Percentiles rank a stretch among this genome's conserved stretches.
phyloP scores from a whole-genome alignment of 2,329 filamentous ascomycete genomes.

The Aschersonia sp. region DNA sequence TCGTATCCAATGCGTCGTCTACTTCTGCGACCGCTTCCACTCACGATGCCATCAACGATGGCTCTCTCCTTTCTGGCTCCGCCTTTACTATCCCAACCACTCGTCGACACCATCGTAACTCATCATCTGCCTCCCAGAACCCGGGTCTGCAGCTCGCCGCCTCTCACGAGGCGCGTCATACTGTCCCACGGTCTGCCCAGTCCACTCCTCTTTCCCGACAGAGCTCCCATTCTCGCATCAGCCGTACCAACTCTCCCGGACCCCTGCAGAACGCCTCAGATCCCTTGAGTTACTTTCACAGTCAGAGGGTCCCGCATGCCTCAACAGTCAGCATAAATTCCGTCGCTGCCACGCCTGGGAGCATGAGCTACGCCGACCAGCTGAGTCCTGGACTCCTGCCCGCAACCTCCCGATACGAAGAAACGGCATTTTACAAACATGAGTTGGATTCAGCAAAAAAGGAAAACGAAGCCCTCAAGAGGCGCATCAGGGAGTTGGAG shows the following conservation, averaged over 20 bases:
- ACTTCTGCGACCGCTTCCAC: slow-evolving; percentile 38
- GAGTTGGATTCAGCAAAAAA: slow-evolving; percentile 48
- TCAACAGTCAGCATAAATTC: slow-evolving; percentile 20
- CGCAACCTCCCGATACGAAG: slow-evolving; percentile 46
- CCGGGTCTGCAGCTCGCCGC: slow-evolving; percentile 22
- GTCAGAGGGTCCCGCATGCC: slow-evolving; percentile 25
- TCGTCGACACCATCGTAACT: slow-evolving; percentile 42
- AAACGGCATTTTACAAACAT: slow-evolving; percentile 42
- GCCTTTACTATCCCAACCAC: slow-evolving; percentile 42
- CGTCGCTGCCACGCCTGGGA: slow-evolving; percentile 24
- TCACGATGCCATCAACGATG: slow-evolving; percentile 31
- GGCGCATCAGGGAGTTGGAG: slow-evolving; percentile 48
- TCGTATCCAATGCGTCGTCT: slow-evolving; percentile 51
- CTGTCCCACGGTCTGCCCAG: slow-evolving; percentile 29
- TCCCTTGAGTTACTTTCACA: slow-evolving; percentile 31
- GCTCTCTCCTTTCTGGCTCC: slow-evolving; percentile 40
- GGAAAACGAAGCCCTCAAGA: slow-evolving; percentile 49
- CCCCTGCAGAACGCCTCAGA: slow-evolving; percentile 27
- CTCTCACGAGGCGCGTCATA: slow-evolving; percentile 23
- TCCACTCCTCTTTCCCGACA: slow-evolving; percentile 34
- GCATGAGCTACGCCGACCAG: slow-evolving; percentile 20
- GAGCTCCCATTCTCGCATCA: slow-evolving; percentile 38
- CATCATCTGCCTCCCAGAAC: slow-evolving; percentile 41
- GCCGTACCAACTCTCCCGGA: slow-evolving; percentile 34
- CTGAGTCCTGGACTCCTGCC: slow-evolving; percentile 40